A percentile compares a stretch with the other conserved stretches of the same genome.
These are phyloP conservation scores for Daldinia bambusicola DNA, from an alignment of 495 filamentous ascomycete genomes.

Conservation along the genomic window DNA sequence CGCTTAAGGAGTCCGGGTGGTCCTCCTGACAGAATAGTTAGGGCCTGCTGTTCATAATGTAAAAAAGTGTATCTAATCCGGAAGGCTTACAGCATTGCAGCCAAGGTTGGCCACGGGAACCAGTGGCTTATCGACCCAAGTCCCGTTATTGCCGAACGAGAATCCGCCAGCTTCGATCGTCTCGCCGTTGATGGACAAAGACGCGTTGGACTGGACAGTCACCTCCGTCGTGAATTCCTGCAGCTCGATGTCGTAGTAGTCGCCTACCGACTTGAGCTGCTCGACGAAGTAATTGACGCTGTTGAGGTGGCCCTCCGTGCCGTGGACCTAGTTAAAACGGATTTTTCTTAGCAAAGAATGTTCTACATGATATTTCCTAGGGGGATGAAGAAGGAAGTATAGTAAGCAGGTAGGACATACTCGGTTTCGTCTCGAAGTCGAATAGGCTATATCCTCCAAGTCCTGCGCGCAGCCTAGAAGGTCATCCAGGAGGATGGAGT, in stretches of 20 bases:
- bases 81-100: constrained; percentile 56
- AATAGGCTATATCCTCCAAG: constrained; percentile 56
- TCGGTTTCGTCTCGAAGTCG: constrained; percentile 42
- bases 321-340: constrained; percentile 65
- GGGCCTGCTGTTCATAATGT: background rate
- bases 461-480: constrained; percentile 57
- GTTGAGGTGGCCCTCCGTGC: constrained; percentile 67
- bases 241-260: constrained; percentile 70
- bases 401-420: constrained; percentile 32
- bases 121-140: constrained; percentile 55
- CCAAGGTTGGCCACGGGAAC: constrained; percentile 65
- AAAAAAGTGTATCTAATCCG: background rate
- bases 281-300: constrained; percentile 71
- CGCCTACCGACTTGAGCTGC: constrained; percentile 53
- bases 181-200: constrained; percentile 49
- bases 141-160: constrained; percentile 58
- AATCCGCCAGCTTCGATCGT: constrained; percentile 44
- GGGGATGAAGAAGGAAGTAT: background rate
- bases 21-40: constrained; percentile 53
- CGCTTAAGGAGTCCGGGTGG: constrained; percentile 64
- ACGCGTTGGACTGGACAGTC: constrained; percentile 48
- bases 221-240: constrained; percentile 64
- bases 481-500: constrained; percentile 44
- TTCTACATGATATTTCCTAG: constrained; percentile 23
- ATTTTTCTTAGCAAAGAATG: too few relatives aligned